Percentiles rank a stretch among this genome's conserved stretches.
These are phyloP conservation scores for Paecilomyces formosus DNA, from an alignment of 2,329 filamentous ascomycete species.

Conservation along the genomic window DNA sequence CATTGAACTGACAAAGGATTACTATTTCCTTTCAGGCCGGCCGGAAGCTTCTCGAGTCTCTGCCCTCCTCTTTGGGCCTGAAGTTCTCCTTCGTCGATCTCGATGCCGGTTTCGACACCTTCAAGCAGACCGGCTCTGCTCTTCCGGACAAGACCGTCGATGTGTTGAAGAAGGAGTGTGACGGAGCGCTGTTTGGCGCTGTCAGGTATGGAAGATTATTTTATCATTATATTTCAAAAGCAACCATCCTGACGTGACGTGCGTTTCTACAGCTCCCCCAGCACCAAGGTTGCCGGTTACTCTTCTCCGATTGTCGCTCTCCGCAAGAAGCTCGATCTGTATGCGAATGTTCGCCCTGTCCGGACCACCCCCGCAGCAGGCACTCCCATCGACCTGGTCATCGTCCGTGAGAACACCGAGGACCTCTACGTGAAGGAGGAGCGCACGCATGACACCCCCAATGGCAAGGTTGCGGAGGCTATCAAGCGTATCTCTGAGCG, in stretches of 20 bases:
- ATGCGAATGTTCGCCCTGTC: conserved; percentile 94
- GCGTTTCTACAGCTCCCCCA: conserved; percentile 59
- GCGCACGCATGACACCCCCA: conserved; percentile 64
- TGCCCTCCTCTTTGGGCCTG: conserved; percentile 81
- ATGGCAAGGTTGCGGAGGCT: conserved; percentile 83
- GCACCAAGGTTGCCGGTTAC: conserved; percentile 85
- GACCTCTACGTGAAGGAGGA: conserved; percentile 98
- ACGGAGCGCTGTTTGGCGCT: conserved; percentile 92
- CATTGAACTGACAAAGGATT: conserved; percentile 3
- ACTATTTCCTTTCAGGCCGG: conserved; percentile 49
- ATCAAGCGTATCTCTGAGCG: conserved; percentile 93
- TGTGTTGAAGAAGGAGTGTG: conserved; percentile 80
- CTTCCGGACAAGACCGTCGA: conserved; percentile 88
- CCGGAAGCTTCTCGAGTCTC: conserved; percentile 82
- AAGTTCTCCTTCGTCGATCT: conserved; percentile 94
- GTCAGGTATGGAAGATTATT: conserved; percentile 52
- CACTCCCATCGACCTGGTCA: conserved; percentile 84
- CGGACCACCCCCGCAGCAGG: conserved; percentile 59
- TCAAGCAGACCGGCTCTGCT: conserved; percentile 80
- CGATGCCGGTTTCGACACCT: conserved; percentile 86
- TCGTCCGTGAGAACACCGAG: conserved; percentile 97
- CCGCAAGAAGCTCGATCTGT: conserved; percentile 88
- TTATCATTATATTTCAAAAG: neutral
- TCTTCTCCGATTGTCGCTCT: conserved; percentile 94
- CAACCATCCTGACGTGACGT: neutral